Conservation (phyloP, 2,329 filamentous ascomycete species). For the Trichoderma atrobrunneum region DNA sequence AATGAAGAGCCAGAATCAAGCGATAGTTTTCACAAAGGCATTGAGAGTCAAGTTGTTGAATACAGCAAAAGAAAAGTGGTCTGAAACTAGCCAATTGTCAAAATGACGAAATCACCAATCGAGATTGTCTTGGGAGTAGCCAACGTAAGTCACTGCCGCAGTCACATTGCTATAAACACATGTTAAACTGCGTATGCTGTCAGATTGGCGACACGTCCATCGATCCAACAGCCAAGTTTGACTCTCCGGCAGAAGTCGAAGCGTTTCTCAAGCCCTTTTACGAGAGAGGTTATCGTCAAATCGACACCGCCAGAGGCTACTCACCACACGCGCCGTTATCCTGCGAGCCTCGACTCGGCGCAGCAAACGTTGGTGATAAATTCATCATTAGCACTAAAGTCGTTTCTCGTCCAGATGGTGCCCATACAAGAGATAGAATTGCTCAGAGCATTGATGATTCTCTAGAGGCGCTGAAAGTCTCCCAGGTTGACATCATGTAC, state of each 20-base stretch:
- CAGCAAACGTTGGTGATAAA: conserved; percentile 26
- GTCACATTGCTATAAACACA: neutral
- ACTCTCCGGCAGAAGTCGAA: conserved; percentile 28
- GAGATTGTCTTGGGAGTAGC: conserved; percentile 8
- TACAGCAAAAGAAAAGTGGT: neutral
- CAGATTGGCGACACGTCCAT: conserved; percentile 26
- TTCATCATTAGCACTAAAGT: conserved; percentile 39
- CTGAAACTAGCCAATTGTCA: neutral
- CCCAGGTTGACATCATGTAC: conserved; percentile 5
- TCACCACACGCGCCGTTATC: conserved; percentile 23
- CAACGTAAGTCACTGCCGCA: neutral
- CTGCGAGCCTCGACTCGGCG: conserved; percentile 33
- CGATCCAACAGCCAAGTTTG: conserved; percentile 26
- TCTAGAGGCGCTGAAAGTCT: conserved; percentile 28
- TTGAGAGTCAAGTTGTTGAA: neutral
- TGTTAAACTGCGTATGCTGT: neutral
- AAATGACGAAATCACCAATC: conserved; percentile 5
- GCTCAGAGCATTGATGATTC: conserved; percentile 32
- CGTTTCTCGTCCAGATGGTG: conserved; percentile 24
- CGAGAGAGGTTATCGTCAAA: conserved; percentile 6
- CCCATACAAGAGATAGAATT: conserved; percentile 31
- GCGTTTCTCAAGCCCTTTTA: conserved; percentile 11
- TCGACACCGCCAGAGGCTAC: conserved; percentile 10
- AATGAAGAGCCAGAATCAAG: neutral
- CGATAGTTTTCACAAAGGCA: neutral